phyloP scores from a whole-genome alignment of 495 filamentous ascomycete species.

The Pseudoneurospora amorphoporcata region DNA sequence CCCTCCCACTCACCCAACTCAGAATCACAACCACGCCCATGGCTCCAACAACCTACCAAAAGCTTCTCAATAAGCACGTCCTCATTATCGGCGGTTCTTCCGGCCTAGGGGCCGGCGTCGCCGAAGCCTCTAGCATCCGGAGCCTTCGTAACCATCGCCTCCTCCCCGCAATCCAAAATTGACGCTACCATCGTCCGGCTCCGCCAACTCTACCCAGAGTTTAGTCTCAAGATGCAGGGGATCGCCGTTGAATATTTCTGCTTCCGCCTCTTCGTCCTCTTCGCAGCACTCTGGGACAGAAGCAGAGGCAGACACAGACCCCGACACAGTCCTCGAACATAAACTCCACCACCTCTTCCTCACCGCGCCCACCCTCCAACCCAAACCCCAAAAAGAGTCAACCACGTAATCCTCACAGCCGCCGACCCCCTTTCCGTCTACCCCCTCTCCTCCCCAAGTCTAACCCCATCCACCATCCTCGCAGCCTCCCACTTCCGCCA shows the following conservation, averaged over 20 bases:
- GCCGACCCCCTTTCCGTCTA: slow-evolving; percentile 31
- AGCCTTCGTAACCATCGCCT: slow-evolving; percentile 43
- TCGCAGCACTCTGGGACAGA: no score
- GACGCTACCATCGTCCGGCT: slow-evolving; percentile 30
- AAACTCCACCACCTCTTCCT: slow-evolving; percentile 37
- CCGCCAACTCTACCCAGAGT: slow-evolving; percentile 23
- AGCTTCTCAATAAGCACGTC: slow-evolving; percentile 32
- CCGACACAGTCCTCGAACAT: slow-evolving; percentile 30
- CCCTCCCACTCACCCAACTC: neutral
- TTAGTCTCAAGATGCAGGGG: slow-evolving; percentile 18
- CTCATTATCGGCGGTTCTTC: slow-evolving; percentile 46
- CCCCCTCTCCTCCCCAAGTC: slow-evolving; percentile 28
- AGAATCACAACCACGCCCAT: neutral
- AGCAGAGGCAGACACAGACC: neutral
- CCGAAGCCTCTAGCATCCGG: slow-evolving; percentile 40
- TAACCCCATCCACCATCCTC: slow-evolving; percentile 29
- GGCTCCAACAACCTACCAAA: slow-evolving; percentile 22
- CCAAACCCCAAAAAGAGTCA: slow-evolving; percentile 21
- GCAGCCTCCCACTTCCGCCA: slow-evolving; percentile 38
- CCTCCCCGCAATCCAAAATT: slow-evolving; percentile 37
- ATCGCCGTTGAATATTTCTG: slow-evolving; percentile 44
- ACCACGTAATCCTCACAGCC: slow-evolving; percentile 57
- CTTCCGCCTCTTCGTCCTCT: neutral
- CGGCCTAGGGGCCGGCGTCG: slow-evolving; percentile 48
- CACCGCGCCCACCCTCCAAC: slow-evolving; percentile 6